Evolutionary conservation across 495 filamentous ascomycete species (phyloP), one percentile per base, ranked within the genome.

Genomic region (Penicillium cosmopolitanum): DNA sequence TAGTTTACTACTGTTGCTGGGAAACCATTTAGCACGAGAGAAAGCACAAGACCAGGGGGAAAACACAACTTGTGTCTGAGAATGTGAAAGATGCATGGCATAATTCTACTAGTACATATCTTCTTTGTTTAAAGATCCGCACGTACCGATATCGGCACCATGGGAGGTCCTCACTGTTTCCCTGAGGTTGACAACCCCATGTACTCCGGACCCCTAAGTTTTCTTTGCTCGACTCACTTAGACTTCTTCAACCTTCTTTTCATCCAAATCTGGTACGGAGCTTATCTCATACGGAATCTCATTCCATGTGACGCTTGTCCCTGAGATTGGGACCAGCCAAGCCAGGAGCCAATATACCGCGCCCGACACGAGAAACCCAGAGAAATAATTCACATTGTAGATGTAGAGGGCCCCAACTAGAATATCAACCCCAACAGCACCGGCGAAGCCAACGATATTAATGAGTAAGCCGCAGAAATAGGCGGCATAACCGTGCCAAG

Each of bases 361-460:
- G 1, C 73, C 66, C 0, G 91, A 84, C 33, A 96, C 82, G 46
- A 90, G 78, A 68, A 96, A 91, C 0, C 93, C 92, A 34, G 82
- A 82, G 71, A 97, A 92, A 77, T 90, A 96, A 66, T 96, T 96
- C 57, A 97, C 63, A 63, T 89, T 87, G 77, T 94, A 97, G 50
- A 96, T 85, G 66, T 94, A 94, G 8, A 83, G 84, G 1, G 92
- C 91, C 4, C 89, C 91, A 23, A 87, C 80, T 6, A 83, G 84
- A 0, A 93, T 91, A 6, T 85, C 80, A 10, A 77, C 74, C 3
- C 90, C 90, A 23, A 95, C 84, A 0, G 89, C 91, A 1, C 91
- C 91, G 2, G 84, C 91, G 61, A 97, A 96, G 0, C 93, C 92
- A 18, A 96, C 90, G 50, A 97, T 88, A 67, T 96, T 97, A 85